Evolutionary conservation across 1,284 basidiomycete species (phyloP), one percentile per base, ranked within the genome.

Genomic region (Cryptococcus sp.): DNA sequence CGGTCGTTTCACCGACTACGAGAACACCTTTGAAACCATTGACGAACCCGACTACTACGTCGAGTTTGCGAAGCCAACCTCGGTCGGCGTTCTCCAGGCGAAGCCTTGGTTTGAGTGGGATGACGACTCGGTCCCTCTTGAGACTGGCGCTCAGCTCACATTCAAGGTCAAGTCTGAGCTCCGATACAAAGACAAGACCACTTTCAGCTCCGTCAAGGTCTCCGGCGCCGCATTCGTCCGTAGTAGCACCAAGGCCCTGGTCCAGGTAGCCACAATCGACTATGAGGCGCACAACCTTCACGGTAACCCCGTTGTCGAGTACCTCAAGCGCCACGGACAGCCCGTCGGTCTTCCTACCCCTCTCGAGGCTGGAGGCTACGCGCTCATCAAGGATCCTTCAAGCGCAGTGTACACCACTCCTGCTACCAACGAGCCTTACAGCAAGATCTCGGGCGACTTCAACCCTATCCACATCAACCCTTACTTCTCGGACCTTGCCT

Each of bases 51-150:
- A 93, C 68, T 97, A 95, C 78, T 79, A 87, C 47, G 88, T 99
- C 48, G 82, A 87, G 47, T 74, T 97, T 65, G 82, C 84, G 54
- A 87, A 84, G 35, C 88, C 93, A 65, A 89, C 91, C 1, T 86
- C 86, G 47, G 88, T 96, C 64, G 92, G 93, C 52, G 91, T 99
- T 19, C 82, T 99, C 16, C 86, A 90, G 73, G 92, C 91, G 59
- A 99, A 99, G 83, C 90, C 95, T 76, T 99, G 96, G 95, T 95
- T 99, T 79, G 87, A 89, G 58, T 98, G 94, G 95, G 87, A 90
- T 57, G 87, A 95, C 72, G 87, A 90, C 55, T 82, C 87, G 8
- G 85, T 86, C 61, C 87, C 91, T 42, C 86, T 93, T 45, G 81
- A 86, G 57, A 85, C 89, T 13, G 93, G 92, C 45, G 89, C 89